Percentiles rank a stretch among this genome's conserved stretches.
Evolutionary conservation across 2,329 filamentous ascomycete genomes (phyloP).

Genomic region (Ophiocordyceps polyrhachis-furcata): DNA sequence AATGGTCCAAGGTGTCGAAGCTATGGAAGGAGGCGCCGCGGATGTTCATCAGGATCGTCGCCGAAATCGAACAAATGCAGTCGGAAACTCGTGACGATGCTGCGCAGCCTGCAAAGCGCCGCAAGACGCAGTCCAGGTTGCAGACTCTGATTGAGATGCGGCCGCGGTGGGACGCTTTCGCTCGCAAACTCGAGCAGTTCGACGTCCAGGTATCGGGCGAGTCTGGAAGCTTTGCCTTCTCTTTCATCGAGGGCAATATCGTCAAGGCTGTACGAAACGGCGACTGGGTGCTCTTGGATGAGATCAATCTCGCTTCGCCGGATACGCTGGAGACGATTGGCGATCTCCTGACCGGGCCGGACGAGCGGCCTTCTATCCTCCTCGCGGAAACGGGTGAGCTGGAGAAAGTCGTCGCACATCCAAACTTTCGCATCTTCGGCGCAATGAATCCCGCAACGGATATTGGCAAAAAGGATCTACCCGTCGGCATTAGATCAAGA

Average conservation of each 20-base stretch:
- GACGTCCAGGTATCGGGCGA: slow-evolving; percentile 60
- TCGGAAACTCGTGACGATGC: slow-evolving; percentile 14
- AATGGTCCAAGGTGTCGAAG: slow-evolving; percentile 74
- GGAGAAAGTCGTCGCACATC: slow-evolving; percentile 73
- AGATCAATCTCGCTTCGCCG: slow-evolving; percentile 89
- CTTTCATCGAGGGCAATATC: slow-evolving; percentile 89
- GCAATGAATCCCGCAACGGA: slow-evolving; percentile 99
- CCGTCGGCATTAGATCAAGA: slow-evolving; percentile 68
- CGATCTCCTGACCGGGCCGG: slow-evolving; percentile 61
- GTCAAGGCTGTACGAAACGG: slow-evolving; percentile 91
- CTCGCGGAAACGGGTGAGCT: slow-evolving; percentile 88
- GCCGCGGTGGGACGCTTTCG: slow-evolving; percentile 65
- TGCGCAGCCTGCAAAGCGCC: slow-evolving; percentile 48
- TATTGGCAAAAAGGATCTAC: slow-evolving; percentile 86
- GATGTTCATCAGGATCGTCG: slow-evolving; percentile 60
- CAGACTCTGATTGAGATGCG: slow-evolving; percentile 38
- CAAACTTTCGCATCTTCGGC: slow-evolving; percentile 87
- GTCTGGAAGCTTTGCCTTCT: slow-evolving; percentile 69
- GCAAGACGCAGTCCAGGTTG: slow-evolving; percentile 48
- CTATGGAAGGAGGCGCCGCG: slow-evolving; percentile 79
- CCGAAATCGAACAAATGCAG: slow-evolving; percentile 29
- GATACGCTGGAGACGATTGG: slow-evolving; percentile 90
- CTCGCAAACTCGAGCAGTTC: slow-evolving; percentile 54
- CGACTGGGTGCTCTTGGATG: slow-evolving; percentile 91
- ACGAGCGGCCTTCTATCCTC: slow-evolving; percentile 60